These are phyloP conservation scores for Trametes pubescens DNA, from an alignment of 1,284 basidiomycete genomes.

Conservation along the genomic window DNA sequence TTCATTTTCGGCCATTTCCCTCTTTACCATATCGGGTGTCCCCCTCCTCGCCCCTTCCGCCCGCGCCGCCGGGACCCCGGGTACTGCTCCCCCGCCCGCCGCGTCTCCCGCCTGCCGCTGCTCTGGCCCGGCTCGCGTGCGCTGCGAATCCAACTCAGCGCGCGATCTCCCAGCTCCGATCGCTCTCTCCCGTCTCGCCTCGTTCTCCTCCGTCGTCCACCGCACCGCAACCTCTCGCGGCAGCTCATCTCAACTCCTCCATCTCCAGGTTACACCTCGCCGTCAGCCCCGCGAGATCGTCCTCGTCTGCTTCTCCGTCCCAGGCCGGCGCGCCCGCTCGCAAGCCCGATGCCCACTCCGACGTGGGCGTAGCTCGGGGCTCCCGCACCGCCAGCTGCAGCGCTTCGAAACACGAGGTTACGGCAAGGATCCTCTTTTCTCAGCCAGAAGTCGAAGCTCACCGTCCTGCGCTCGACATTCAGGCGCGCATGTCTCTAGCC, in stretches of 20 bases:
- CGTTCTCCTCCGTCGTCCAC: conserved; percentile 1
- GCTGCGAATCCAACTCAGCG: conserved; percentile 2
- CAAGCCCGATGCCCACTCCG: conserved; percentile 1
- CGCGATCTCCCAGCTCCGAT: not conserved
- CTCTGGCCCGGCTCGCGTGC: conserved; percentile 2
- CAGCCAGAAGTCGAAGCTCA: conserved; percentile 31
- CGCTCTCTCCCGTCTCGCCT: not conserved
- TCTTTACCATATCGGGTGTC: conserved; percentile 23
- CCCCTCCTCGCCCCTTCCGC: conserved; percentile 28
- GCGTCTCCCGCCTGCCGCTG: conserved; percentile 17
- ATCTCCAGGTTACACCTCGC: not conserved
- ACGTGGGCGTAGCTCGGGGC: conserved; percentile 12
- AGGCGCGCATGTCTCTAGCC: conserved; percentile 16
- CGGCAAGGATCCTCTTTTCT: conserved; percentile 33
- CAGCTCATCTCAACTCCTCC: conserved; percentile 2
- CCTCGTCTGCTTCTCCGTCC: not conserved
- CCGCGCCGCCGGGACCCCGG: conserved; percentile 28
- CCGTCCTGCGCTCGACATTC: conserved; percentile 6
- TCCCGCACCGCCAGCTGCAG: conserved; percentile 20
- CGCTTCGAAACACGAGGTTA: conserved; percentile 29
- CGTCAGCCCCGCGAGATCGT: not conserved
- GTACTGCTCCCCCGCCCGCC: conserved; percentile 25
- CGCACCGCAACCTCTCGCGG: conserved; percentile 4
- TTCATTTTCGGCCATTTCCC: conserved; percentile 28
- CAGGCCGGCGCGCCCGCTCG: not conserved